A percentile compares a stretch with the other conserved stretches of the same genome.
phyloP scores from a whole-genome alignment of 345 rosid genomes.

The Bretschneidera sinensis region DNA sequence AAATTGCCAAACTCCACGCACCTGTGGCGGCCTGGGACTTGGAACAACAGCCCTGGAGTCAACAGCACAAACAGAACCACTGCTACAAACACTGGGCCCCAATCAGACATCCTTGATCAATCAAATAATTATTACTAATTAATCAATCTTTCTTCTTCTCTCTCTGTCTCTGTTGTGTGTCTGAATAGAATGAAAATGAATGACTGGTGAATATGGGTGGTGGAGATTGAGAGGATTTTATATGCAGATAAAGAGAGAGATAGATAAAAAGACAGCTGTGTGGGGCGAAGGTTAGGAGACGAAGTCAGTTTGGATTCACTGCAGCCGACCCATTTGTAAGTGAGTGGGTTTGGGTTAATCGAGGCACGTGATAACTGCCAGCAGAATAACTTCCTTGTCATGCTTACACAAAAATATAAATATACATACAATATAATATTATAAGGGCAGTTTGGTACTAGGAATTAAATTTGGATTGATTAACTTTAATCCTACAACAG shows the following conservation, averaged over 20 bases:
- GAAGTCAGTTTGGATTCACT: constrained; percentile 25
- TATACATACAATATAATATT: too few species aligned
- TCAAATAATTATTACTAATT: too few species aligned
- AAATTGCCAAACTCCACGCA: constrained; percentile 50
- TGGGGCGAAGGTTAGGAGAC: constrained; percentile 15
- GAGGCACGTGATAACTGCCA: neutral
- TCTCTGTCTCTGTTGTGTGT: neutral
- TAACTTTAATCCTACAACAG: too few species aligned
- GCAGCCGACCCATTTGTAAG: too few species aligned
- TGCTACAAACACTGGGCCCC: constrained; percentile 59
- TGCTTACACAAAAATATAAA: too few species aligned
- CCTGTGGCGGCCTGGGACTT: constrained; percentile 43
- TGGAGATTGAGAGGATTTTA: neutral
- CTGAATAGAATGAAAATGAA: too few species aligned
- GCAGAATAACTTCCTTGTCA: neutral
- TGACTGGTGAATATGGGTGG: neutral
- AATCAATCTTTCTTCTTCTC: neutral
- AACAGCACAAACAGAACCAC: constrained; percentile 45
- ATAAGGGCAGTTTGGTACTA: too few species aligned
- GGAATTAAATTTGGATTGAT: too few species aligned
- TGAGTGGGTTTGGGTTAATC: neutral
- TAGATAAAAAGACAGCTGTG: neutral
- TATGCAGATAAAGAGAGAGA: neutral
- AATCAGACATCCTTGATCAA: constrained; percentile 42
- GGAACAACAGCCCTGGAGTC: constrained; percentile 54